A percentile compares a stretch with the other conserved stretches of the same genome.
Conservation (phyloP, 768 basidiomycete species). For the Russula foetens region DNA sequence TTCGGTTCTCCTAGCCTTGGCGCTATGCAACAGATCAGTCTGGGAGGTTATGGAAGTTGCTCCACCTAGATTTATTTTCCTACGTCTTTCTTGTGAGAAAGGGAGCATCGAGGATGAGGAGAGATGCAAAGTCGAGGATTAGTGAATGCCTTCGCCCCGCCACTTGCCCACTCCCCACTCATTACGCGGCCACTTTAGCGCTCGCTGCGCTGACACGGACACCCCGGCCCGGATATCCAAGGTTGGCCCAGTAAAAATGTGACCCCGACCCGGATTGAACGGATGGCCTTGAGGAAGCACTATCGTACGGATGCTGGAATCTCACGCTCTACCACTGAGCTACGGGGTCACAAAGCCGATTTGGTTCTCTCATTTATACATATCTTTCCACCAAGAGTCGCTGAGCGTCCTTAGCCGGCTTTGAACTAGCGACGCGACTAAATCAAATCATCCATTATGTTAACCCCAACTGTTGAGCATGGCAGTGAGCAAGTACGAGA, state of each 20-base stretch:
- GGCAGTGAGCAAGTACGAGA: neutral
- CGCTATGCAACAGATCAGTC: conserved; percentile 51
- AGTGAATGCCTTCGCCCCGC: neutral
- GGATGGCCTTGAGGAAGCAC: conserved; percentile 13
- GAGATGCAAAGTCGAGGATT: neutral
- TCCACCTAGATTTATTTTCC: conserved; percentile 75
- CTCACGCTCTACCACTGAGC: conserved; percentile 9
- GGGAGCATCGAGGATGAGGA: conserved; percentile 28
- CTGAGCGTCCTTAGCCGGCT: no score
- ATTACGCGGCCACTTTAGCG: conserved; percentile 5
- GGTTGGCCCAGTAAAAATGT: neutral
- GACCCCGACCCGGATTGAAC: conserved; percentile 19
- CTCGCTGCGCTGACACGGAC: neutral
- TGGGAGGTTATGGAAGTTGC: conserved; percentile 42
- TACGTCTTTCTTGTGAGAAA: conserved; percentile 42
- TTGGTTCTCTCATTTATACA: no score
- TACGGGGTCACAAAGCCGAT: neutral
- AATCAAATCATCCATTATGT: neutral
- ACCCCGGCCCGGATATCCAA: neutral
- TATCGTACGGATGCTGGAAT: neutral
- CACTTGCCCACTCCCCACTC: neutral
- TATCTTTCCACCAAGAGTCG: no score
- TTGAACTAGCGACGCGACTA: no score
- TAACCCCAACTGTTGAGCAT: neutral
- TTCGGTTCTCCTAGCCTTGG: conserved; percentile 51